Evolutionary conservation across 495 filamentous ascomycete species (phyloP), one percentile per base, ranked within the genome.

Genomic region (Tuber aestivum): DNA sequence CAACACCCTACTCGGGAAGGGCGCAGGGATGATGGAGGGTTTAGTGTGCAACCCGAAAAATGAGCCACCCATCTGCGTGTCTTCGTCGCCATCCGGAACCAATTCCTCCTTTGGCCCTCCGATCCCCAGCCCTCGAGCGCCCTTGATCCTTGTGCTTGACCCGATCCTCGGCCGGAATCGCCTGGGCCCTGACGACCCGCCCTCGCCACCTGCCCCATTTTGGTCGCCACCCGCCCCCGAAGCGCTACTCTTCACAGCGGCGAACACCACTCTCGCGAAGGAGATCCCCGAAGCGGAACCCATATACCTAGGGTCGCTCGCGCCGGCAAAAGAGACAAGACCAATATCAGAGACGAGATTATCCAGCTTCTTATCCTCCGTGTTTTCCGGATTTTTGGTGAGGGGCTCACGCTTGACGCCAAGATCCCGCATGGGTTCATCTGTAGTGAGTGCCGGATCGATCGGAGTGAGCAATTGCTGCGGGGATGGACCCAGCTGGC

Each of bases 21-120:
- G 87, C 3, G 95, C 95, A 68, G 91, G 92, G 71, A 90, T 90
- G 83, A 97, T 94, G 65, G 90, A 92, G 40, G 94, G 93, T 79
- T 92, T 93, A 21, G 93, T 96, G 81, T 97, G 94, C 69, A 98
- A 84, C 27, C 95, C 95, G 81, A 98, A 98, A 86, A 97, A 97
- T 0, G 92, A 95, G 84, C 97, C 95, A 56, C 95, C 89, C 92
- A 96, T 96, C 32, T 90, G 91, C 41, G 91, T 92, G 18, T 89
- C 90, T 27, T 81, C 82, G 41, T 83, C 78, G 44, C 78, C 79
- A 27, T 76, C 80, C 10, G 41, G 41, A 45, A 72, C n/a, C 23
- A 68, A 77, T n/a, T 82, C 77, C 35, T 82, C 80, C 65, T 78
- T 84, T 12, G 81, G 79, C 38, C 85, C 84, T 8, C 87, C 87